A percentile compares a stretch with the other conserved stretches of the same genome.
Conservation (phyloP, 2,329 filamentous ascomycete species). For the Penicillium sp. region DNA sequence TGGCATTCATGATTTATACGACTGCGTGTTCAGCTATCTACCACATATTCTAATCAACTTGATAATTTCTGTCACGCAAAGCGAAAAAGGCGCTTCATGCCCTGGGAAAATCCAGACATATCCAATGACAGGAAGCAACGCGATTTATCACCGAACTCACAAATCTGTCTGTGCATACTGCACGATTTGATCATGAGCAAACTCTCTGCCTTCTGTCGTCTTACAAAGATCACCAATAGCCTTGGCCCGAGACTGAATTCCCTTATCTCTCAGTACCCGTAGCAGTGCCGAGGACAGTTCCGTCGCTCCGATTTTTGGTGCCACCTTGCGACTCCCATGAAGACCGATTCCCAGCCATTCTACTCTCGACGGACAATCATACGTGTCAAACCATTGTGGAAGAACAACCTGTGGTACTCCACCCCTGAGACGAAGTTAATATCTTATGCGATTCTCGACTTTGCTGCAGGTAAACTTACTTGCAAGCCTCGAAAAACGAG, state of each 20-base stretch:
- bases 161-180: constrained; percentile 3
- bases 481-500: constrained; percentile 50
- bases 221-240: constrained; percentile 16
- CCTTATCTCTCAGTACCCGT: constrained; percentile 11
- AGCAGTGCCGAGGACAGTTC: constrained; percentile 20
- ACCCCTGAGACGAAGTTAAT: constrained; percentile 29
- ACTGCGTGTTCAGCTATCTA: background rate
- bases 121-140: background rate
- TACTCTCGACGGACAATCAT: constrained; percentile 47
- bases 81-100: background rate
- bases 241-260: constrained; percentile 11
- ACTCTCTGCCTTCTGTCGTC: constrained; percentile 17
- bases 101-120: background rate
- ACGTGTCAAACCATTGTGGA: constrained; percentile 50
- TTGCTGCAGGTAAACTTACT: constrained; percentile 32
- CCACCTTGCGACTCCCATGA: constrained; percentile 38
- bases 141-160: background rate
- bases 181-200: constrained; percentile 23
- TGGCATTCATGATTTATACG: background rate
- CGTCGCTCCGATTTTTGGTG: constrained; percentile 27
- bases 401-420: constrained; percentile 51
- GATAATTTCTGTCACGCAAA: background rate
- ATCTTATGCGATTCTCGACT: background rate
- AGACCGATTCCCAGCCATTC: constrained; percentile 48
- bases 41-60: background rate